Conservation (phyloP, 2,329 filamentous ascomycete genomes). For the Fusarium euwallaceae region DNA sequence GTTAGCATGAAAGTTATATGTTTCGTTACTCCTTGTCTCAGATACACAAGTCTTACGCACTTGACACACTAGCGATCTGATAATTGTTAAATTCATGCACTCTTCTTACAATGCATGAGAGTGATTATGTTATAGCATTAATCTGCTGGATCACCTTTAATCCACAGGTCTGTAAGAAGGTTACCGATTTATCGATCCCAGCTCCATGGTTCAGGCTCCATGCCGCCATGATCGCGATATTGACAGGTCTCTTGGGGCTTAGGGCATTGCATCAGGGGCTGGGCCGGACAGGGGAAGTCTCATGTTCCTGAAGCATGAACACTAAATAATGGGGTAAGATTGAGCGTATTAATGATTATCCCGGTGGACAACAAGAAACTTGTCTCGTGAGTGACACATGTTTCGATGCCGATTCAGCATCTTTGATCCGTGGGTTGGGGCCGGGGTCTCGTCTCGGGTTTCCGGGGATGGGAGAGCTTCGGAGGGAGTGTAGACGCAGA, state of each 20-base stretch:
- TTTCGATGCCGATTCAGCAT: neutral
- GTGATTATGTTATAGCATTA: neutral
- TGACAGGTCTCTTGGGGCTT: neutral
- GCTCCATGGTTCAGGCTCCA: neutral
- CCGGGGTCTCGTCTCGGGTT: neutral
- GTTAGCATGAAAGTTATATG: constrained; percentile 8
- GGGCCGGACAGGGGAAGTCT: neutral
- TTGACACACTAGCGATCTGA: constrained; percentile 15
- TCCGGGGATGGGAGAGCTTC: constrained; percentile 6
- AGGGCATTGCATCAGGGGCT: neutral
- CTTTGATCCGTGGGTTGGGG: neutral
- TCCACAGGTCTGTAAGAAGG: neutral
- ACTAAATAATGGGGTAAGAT: neutral
- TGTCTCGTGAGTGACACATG: constrained; percentile 5
- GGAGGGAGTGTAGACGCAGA: constrained; percentile 14
- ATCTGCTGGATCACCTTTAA: neutral
- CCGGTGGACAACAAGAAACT: neutral
- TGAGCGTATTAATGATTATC: neutral
- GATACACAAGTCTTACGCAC: constrained; percentile 19
- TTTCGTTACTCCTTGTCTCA: constrained; percentile 23
- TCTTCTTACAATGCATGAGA: neutral
- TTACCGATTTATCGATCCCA: neutral
- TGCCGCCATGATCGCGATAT: neutral
- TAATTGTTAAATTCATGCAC: neutral
- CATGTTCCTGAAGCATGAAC: neutral